Conservation (phyloP, 2,329 filamentous ascomycete genomes). For the Cladosporium sp. region DNA sequence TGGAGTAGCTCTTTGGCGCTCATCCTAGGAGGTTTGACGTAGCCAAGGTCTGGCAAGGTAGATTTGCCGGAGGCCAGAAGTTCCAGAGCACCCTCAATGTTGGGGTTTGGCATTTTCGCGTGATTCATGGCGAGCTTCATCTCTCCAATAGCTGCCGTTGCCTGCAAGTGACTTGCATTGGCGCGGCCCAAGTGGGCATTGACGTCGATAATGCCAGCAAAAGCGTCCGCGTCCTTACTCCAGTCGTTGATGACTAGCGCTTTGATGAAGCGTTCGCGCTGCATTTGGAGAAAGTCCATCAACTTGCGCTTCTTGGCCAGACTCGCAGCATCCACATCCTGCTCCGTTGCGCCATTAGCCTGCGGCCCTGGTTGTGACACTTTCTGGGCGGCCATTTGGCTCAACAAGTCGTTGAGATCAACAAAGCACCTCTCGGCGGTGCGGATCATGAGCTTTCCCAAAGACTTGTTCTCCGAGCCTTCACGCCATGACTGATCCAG, state of each 20-base stretch:
- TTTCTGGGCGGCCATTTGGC: slow-evolving; percentile 62
- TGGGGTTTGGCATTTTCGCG: slow-evolving; percentile 80
- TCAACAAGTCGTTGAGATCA: slow-evolving; percentile 66
- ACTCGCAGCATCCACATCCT: slow-evolving; percentile 62
- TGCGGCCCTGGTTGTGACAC: slow-evolving; percentile 45
- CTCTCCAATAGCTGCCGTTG: slow-evolving; percentile 35
- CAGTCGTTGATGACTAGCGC: slow-evolving; percentile 86
- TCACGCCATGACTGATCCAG: slow-evolving; percentile 58
- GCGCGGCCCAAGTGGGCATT: slow-evolving; percentile 61
- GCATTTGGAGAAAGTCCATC: slow-evolving; percentile 72
- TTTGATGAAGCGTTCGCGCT: slow-evolving; percentile 88
- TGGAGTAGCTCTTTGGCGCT: slow-evolving; percentile 68
- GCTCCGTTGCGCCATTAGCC: slow-evolving; percentile 38
- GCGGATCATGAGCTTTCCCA: slow-evolving; percentile 70
- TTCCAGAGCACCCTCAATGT: slow-evolving; percentile 84
- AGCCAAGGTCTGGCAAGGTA: slow-evolving; percentile 78
- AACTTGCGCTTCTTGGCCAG: slow-evolving; percentile 70
- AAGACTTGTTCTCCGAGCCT: slow-evolving; percentile 68
- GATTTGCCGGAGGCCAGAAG: slow-evolving; percentile 75
- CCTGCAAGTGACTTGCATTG: slow-evolving; percentile 34
- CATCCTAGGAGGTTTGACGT: slow-evolving; percentile 67
- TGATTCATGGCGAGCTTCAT: slow-evolving; percentile 69
- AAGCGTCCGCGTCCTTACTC: slow-evolving; percentile 73
- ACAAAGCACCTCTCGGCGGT: slow-evolving; percentile 81
- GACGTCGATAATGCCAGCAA: slow-evolving; percentile 85